A percentile compares a stretch with the other conserved stretches of the same genome.
phyloP scores from a whole-genome alignment of 768 basidiomycete genomes.

The Albatrellus ellisii region DNA sequence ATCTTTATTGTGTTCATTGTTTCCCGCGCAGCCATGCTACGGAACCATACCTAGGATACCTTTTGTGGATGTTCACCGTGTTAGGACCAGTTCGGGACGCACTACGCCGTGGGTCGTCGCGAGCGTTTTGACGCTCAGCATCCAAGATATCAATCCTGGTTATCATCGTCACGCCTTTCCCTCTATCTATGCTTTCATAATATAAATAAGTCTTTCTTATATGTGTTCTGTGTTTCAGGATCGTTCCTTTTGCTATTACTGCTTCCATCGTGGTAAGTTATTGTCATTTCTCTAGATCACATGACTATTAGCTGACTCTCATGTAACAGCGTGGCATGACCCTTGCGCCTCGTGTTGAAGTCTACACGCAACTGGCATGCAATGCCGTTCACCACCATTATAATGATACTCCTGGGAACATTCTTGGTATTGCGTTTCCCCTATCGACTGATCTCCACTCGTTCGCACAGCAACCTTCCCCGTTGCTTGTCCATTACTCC shows the following conservation, averaged over 20 bases:
- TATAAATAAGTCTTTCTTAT: background rate
- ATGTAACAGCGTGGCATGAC: slow-evolving; percentile 60
- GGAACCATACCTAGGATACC: background rate
- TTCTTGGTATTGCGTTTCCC: slow-evolving; percentile 4
- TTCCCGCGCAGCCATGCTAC: background rate
- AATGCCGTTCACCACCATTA: slow-evolving; percentile 34
- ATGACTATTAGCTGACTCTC: slow-evolving; percentile 2
- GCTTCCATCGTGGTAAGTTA: slow-evolving; percentile 51
- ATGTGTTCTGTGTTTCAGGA: slow-evolving; percentile 27
- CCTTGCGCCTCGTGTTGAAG: slow-evolving; percentile 64
- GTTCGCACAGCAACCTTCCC: background rate
- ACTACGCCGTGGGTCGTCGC: background rate
- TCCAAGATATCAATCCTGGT: background rate
- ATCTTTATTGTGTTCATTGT: background rate
- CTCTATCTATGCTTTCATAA: background rate
- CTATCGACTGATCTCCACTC: background rate
- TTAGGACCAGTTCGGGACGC: background rate
- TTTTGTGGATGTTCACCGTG: background rate
- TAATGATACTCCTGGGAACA: slow-evolving; percentile 20
- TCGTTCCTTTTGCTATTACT: slow-evolving; percentile 56
- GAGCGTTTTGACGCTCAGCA: background rate
- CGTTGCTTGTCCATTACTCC: slow-evolving; percentile 5
- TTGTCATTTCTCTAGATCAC: background rate
- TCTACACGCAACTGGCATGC: slow-evolving; percentile 70
- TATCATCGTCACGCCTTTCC: background rate